Conservation (phyloP, 805 yeast genomes). For the Ogataea paradorogensis region DNA sequence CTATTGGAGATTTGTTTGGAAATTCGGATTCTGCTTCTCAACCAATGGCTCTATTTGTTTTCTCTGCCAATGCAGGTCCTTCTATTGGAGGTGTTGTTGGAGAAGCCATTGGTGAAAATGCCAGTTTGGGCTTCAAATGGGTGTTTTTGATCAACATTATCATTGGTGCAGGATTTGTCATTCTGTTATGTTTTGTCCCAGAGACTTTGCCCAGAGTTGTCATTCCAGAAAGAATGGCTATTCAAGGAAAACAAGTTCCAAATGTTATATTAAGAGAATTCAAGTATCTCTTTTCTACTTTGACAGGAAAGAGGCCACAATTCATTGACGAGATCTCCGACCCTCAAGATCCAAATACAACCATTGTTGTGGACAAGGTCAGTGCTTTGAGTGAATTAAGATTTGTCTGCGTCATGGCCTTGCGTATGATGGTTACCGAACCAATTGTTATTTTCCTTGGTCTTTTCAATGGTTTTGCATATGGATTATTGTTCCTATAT, state of each 20-base stretch:
- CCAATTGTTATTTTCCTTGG: slow-evolving; percentile 35
- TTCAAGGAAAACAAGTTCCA: slow-evolving; percentile 25
- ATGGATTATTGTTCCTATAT: slow-evolving; percentile 35
- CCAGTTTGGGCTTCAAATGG: slow-evolving; percentile 32
- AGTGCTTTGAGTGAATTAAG: slow-evolving; percentile 28
- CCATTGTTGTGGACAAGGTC: slow-evolving; percentile 24
- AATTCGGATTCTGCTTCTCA: slow-evolving; percentile 35
- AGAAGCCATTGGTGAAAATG: slow-evolving; percentile 34
- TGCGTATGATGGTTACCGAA: slow-evolving; percentile 35
- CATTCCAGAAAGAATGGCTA: slow-evolving; percentile 30
- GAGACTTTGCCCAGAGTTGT: slow-evolving; percentile 38
- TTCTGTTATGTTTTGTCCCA: slow-evolving; percentile 28
- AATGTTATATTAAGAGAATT: slow-evolving; percentile 28
- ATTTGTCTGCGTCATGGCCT: slow-evolving; percentile 32
- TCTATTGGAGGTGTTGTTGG: slow-evolving; percentile 37
- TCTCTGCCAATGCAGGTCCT: slow-evolving; percentile 36
- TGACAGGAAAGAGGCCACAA: slow-evolving; percentile 22
- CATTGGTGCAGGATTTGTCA: slow-evolving; percentile 27
- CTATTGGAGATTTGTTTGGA: slow-evolving; percentile 36
- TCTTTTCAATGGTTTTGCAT: slow-evolving; percentile 36
- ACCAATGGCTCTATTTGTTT: slow-evolving; percentile 36
- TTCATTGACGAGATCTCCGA: slow-evolving; percentile 21
- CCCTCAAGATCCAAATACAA: slow-evolving; percentile 17
- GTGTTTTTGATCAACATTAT: slow-evolving; percentile 33
- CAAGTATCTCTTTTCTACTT: slow-evolving; percentile 15